These are phyloP conservation scores for Trichaptum fuscoviolaceum DNA, from an alignment of 768 basidiomycete species.

Conservation along the genomic window DNA sequence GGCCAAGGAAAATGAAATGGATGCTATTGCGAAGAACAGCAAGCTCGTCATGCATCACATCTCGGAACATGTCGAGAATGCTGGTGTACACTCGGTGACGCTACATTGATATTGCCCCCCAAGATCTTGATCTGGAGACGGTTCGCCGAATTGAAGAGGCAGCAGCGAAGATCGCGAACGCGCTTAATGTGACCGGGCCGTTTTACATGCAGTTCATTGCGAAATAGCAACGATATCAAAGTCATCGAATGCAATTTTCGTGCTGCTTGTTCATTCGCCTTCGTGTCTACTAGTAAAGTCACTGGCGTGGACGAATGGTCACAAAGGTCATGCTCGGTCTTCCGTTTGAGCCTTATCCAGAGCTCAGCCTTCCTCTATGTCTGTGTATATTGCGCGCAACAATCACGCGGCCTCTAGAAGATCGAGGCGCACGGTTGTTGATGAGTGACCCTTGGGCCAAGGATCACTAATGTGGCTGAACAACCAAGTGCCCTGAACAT, in stretches of 20 bases:
- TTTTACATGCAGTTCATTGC: slow-evolving; percentile 99
- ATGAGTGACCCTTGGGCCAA: too few relatives aligned
- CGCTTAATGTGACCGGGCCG: slow-evolving; percentile 95
- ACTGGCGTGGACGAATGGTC: slow-evolving; percentile 96
- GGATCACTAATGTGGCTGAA: too few relatives aligned
- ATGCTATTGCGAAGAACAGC: slow-evolving; percentile 94
- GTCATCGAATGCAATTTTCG: slow-evolving; percentile 99
- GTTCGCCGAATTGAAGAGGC: slow-evolving; percentile 96
- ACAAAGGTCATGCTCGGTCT: slow-evolving; percentile 97
- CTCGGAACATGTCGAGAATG: slow-evolving; percentile 99
- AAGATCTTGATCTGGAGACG: slow-evolving; percentile 95
- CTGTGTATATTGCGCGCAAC: too few relatives aligned
- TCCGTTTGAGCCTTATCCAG: slow-evolving; percentile 87
- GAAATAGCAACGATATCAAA: slow-evolving; percentile 99
- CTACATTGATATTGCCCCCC: slow-evolving; percentile 98
- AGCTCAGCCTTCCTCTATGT: slow-evolving; percentile 88
- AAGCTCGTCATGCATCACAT: slow-evolving; percentile 99
- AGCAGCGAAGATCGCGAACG: slow-evolving; percentile 95
- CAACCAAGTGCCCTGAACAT: too few relatives aligned
- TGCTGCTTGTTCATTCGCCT: slow-evolving; percentile 96
- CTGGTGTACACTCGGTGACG: slow-evolving; percentile 97
- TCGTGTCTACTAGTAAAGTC: slow-evolving; percentile 98
- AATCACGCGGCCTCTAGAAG: too few relatives aligned
- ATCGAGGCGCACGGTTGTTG: too few relatives aligned
- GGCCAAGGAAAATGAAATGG: slow-evolving; percentile 99